Evolutionary conservation across 805 yeast species (phyloP).

Genomic region (Schwanniomyces yamadae): DNA sequence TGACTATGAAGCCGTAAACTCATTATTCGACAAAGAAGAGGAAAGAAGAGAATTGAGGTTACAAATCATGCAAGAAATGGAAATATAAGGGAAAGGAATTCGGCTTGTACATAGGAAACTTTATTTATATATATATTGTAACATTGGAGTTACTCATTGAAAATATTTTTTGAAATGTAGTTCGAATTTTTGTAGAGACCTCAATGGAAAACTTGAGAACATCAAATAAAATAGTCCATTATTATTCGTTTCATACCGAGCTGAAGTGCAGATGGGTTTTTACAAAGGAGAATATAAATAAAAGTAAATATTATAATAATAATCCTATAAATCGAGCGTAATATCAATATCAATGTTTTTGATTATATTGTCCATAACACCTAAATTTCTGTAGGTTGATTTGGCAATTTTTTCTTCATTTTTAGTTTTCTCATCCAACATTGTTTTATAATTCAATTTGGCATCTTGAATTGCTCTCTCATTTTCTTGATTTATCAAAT

Average conservation of each 20-base stretch:
- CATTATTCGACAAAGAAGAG: constrained; percentile 25
- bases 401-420: constrained; percentile 46
- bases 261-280: too few relatives aligned
- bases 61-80: constrained; percentile 36
- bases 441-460: constrained; percentile 41
- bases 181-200: too few relatives aligned
- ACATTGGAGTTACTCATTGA: too few relatives aligned
- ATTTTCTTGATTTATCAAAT: constrained; percentile 54
- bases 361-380: constrained; percentile 55
- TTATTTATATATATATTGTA: too few relatives aligned
- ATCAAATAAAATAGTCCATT: too few relatives aligned
- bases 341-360: constrained; percentile 41
- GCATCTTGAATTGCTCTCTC: constrained; percentile 58
- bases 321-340: constrained; percentile 5
- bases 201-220: too few relatives aligned
- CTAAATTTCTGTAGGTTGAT: constrained; percentile 57
- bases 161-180: constrained; percentile 2
- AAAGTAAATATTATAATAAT: not conserved
- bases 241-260: too few relatives aligned
- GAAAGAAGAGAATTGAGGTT: constrained; percentile 39
- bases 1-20: constrained; percentile 10
- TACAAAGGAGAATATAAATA: too few relatives aligned
- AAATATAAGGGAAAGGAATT: too few relatives aligned
- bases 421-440: constrained; percentile 40
- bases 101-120: too few relatives aligned